Percentiles rank a stretch among this genome's conserved stretches.
These are phyloP conservation scores for Globisporangium paroecandrum DNA, from an alignment of 352 stramenopile species.

Conservation along the genomic window DNA sequence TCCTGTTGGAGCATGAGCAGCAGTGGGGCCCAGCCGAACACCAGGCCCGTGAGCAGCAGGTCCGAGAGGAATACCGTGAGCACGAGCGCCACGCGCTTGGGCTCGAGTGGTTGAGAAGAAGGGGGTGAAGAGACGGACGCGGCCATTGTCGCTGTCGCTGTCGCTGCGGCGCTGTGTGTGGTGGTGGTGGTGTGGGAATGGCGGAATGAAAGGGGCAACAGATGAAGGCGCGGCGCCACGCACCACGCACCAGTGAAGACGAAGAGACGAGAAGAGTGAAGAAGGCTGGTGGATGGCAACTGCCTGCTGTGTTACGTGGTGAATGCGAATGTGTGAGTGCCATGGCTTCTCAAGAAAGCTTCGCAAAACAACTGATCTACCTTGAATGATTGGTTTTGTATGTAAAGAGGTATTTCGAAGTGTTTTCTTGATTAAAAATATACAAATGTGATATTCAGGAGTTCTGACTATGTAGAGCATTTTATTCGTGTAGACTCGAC, in stretches of 20 bases:
- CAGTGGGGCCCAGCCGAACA: slow-evolving; percentile 86
- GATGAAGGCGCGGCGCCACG: not conserved
- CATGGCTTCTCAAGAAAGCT: not conserved
- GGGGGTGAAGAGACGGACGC: slow-evolving; percentile 11
- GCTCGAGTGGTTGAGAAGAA: slow-evolving; percentile 24
- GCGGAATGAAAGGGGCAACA: not conserved
- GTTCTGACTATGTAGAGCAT: not conserved
- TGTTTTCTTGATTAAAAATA: no score
- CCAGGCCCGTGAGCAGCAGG: slow-evolving; percentile 78
- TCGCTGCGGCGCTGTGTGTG: not conserved
- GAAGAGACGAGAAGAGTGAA: not conserved
- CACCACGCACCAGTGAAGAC: slow-evolving; percentile 11
- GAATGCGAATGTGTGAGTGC: slow-evolving; percentile 8
- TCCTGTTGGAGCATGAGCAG: slow-evolving; percentile 82
- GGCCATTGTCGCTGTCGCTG: not conserved
- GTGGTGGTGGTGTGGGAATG: not conserved
- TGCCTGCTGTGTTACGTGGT: not conserved
- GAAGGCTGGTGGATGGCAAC: not conserved
- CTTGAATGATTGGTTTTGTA: not conserved
- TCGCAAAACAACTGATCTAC: not conserved
- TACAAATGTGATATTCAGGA: no score
- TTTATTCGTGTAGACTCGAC: not conserved
- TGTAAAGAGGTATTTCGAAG: not conserved
- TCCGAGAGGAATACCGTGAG: slow-evolving; percentile 67
- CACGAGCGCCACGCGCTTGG: slow-evolving; percentile 61